Evolutionary conservation across 257 asterid genomes (phyloP).

Genomic region (Ilex asprella): DNA sequence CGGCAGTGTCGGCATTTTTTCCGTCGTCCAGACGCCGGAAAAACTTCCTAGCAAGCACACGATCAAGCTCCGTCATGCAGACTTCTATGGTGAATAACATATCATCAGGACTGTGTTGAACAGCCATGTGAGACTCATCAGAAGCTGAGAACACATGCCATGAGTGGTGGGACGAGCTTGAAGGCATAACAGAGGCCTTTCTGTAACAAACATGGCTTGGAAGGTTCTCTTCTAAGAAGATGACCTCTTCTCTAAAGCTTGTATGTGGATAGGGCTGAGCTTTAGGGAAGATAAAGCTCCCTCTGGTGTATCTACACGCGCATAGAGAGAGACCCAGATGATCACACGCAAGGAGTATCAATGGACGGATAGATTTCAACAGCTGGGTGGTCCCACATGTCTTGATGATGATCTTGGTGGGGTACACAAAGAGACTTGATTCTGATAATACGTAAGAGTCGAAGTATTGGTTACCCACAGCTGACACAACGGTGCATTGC

Average conservation of each 20-base stretch:
- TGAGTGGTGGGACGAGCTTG: constrained; percentile 43
- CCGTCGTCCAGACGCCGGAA: constrained; percentile 48
- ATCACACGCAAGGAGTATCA: constrained; percentile 37
- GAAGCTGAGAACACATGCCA: constrained; percentile 87
- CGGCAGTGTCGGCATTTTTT: constrained; percentile 52
- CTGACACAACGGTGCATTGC: constrained; percentile 92
- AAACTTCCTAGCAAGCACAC: constrained; percentile 53
- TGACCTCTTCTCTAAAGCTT: constrained; percentile 65
- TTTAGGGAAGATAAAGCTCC: constrained; percentile 83
- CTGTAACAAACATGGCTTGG: constrained; percentile 42
- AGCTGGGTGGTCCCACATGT: constrained; percentile 88
- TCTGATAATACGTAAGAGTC: constrained; percentile 84
- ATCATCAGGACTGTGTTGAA: constrained; percentile 11
- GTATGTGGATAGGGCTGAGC: constrained; percentile 84
- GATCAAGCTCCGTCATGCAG: constrained; percentile 89
- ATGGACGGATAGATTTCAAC: constrained; percentile 42
- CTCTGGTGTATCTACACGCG: constrained; percentile 88
- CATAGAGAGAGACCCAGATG: constrained; percentile 52
- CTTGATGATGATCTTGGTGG: constrained; percentile 78
- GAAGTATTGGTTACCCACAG: constrained; percentile 62
- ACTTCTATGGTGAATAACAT: constrained; percentile 56
- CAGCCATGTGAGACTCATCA: constrained; percentile 23
- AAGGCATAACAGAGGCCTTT: constrained; percentile 60
- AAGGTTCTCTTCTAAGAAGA: constrained; percentile 41
- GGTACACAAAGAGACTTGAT: constrained; percentile 84